Evolutionary conservation across 176 grass and related monocot species (phyloP).

Genomic region (Eleusine indica): DNA sequence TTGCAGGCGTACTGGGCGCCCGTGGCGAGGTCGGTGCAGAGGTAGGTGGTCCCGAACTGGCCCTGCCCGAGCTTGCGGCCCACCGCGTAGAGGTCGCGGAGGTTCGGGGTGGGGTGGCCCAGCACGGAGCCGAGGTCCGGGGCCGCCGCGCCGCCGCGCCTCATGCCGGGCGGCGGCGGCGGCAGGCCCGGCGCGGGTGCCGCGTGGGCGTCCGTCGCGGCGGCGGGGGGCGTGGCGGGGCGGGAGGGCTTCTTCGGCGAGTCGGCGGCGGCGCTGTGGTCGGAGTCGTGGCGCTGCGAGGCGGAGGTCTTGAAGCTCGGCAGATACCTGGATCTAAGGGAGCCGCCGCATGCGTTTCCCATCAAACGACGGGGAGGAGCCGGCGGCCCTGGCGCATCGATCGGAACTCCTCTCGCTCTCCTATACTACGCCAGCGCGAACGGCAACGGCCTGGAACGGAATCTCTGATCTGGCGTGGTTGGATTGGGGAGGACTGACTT

Average conservation of each 20-base stretch:
- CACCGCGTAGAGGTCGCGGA: slow-evolving; percentile 72
- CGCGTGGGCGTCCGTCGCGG: slow-evolving; percentile 44
- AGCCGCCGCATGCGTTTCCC: slow-evolving; percentile 93
- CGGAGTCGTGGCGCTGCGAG: slow-evolving; percentile 46
- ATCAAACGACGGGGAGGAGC: slow-evolving; percentile 68
- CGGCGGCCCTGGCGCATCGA: slow-evolving; percentile 47
- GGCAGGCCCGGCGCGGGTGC: slow-evolving; percentile 33
- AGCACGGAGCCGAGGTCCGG: slow-evolving; percentile 64
- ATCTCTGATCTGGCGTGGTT: slow-evolving; percentile 24
- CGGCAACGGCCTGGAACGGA: slow-evolving; percentile 15
- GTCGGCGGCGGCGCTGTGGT: slow-evolving; percentile 31
- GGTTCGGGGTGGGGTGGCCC: slow-evolving; percentile 71
- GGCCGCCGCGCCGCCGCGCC: slow-evolving; percentile 47
- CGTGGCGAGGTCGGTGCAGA: slow-evolving; percentile 86
- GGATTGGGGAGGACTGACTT: not conserved
- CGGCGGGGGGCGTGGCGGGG: slow-evolving; percentile 5
- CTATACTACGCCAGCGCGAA: slow-evolving; percentile 16
- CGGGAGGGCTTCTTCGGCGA: slow-evolving; percentile 55
- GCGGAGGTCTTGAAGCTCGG: slow-evolving; percentile 54
- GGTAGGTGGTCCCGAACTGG: slow-evolving; percentile 90
- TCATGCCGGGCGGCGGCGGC: slow-evolving; percentile 39
- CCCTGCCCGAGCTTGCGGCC: slow-evolving; percentile 88
- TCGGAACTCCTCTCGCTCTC: not conserved
- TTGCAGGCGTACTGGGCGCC: slow-evolving; percentile 86
- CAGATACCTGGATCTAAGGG: slow-evolving; percentile 70